A percentile compares a stretch with the other conserved stretches of the same genome.
Evolutionary conservation across 805 yeast species (phyloP).

Genomic region (Teunomyces funiuensis): DNA sequence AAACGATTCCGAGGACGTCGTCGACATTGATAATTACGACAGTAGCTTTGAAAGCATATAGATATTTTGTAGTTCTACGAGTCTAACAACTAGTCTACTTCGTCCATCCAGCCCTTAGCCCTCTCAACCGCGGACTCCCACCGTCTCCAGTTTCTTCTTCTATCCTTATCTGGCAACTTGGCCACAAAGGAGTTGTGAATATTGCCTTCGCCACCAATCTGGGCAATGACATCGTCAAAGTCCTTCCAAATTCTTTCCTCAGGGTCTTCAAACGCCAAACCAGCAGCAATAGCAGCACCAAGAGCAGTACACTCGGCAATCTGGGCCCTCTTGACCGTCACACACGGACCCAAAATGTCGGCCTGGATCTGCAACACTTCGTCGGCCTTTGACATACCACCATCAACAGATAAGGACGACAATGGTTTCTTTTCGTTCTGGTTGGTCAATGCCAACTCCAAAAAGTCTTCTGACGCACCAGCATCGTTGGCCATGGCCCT

Average conservation of each 20-base stretch:
- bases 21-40: slow-evolving; percentile 29
- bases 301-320: slow-evolving; percentile 91
- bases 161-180: slow-evolving; percentile 52
- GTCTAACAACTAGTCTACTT: slow-evolving; percentile 12
- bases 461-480: slow-evolving; percentile 57
- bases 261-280: slow-evolving; percentile 53
- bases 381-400: slow-evolving; percentile 91
- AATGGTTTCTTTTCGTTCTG: slow-evolving; percentile 47
- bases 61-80: too few relatives aligned
- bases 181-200: slow-evolving; percentile 33
- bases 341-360: slow-evolving; percentile 85
- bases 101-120: slow-evolving; percentile 76
- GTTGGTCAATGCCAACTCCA: slow-evolving; percentile 50
- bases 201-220: slow-evolving; percentile 34
- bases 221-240: slow-evolving; percentile 61
- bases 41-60: slow-evolving; percentile 15
- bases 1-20: neutral
- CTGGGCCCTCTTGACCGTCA: slow-evolving; percentile 74
- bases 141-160: slow-evolving; percentile 62
- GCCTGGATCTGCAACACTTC: slow-evolving; percentile 94
- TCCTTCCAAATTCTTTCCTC: slow-evolving; percentile 70
- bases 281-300: slow-evolving; percentile 97
- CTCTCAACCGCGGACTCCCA: slow-evolving; percentile 88
- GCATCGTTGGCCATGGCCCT: slow-evolving; percentile 88
- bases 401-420: slow-evolving; percentile 75